Evolutionary conservation across 352 stramenopile species (phyloP), one percentile per base, ranked within the genome.

Genomic region (Pythium coloratum): DNA sequence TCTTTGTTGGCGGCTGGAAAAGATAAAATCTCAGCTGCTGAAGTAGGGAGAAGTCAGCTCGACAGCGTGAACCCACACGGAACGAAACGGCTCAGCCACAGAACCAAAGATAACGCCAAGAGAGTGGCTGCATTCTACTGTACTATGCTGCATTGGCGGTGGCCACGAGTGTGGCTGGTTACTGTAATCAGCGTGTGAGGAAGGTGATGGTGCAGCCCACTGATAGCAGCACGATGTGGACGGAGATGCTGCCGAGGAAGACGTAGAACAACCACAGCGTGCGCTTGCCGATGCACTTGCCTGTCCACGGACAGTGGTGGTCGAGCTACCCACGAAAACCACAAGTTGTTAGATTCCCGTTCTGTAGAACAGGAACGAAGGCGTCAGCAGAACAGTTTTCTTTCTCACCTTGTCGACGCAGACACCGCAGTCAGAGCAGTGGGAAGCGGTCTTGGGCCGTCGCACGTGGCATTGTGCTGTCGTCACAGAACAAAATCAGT

Each of bases 391-490:
- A 30, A 30, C 28, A 30, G 28, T 30, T 30, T 30, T 44, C 56
- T 51, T 47, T 12, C 34, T 55, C 13, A 94, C 86, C 72, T 88
- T 75, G 50, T 75, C 61, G 12, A 94, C 71, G 61, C 86, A 95
- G 10, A 92, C 82, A 26, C 80, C 80, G 63, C 86, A 95, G 61
- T 95, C 86, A 32, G 82, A 82, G 70, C 86, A 95, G 67, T 95
- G 86, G 3, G 85, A 91, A 7, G 86, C 86, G 33, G 86, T 78
- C 33, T 82, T 71, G 18, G 86, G 86, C 24, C 86, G 75, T 50
- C 79, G 76, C 8, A 95, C 80, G 30, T 92, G 82, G 62, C 86
- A 95, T 77, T 91, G 81, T 8, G 86, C 86, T 94, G 71, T 38
- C 2, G 13, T 12, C 18, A 32, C 8, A 49, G 20, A 36, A 16